These are phyloP conservation scores for Urochloa ruziziensis DNA, from an alignment of 176 grass and related monocot species.

Conservation along the genomic window DNA sequence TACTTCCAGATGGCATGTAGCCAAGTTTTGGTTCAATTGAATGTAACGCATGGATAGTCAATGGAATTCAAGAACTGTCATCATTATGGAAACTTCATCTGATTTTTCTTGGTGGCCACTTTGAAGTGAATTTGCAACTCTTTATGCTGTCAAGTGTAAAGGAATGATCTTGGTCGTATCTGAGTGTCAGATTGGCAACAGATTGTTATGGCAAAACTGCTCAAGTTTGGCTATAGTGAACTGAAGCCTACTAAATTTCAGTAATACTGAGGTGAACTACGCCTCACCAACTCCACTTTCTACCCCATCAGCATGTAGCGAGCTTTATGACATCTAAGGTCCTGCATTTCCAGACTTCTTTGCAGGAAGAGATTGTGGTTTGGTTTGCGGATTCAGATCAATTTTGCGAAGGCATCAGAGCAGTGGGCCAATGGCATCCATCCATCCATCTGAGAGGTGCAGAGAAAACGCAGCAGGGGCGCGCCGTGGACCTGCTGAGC, in stretches of 20 bases:
- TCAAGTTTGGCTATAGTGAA: conserved; percentile 3
- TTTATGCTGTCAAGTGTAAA: neutral
- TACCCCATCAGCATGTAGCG: too few species aligned
- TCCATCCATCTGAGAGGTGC: too few species aligned
- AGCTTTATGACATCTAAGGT: too few species aligned
- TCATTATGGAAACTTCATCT: neutral
- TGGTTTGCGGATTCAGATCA: too few species aligned
- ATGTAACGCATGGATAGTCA: neutral
- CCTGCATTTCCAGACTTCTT: too few species aligned
- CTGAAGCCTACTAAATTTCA: neutral
- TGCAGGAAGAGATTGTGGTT: too few species aligned
- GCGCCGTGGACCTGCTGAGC: too few species aligned
- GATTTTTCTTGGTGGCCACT: neutral
- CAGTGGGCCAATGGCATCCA: too few species aligned
- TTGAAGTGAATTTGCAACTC: neutral
- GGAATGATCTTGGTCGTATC: neutral
- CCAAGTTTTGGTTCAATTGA: conserved; percentile 16
- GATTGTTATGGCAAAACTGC: neutral
- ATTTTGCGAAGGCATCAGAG: too few species aligned
- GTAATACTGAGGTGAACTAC: too few species aligned
- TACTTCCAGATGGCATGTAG: conserved; percentile 5
- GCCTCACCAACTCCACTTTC: too few species aligned
- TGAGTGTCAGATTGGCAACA: neutral
- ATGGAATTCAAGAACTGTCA: neutral
- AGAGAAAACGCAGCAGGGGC: too few species aligned